Conservation (phyloP, 2,329 filamentous ascomycete species). For the Sarocladium brachiariae region DNA sequence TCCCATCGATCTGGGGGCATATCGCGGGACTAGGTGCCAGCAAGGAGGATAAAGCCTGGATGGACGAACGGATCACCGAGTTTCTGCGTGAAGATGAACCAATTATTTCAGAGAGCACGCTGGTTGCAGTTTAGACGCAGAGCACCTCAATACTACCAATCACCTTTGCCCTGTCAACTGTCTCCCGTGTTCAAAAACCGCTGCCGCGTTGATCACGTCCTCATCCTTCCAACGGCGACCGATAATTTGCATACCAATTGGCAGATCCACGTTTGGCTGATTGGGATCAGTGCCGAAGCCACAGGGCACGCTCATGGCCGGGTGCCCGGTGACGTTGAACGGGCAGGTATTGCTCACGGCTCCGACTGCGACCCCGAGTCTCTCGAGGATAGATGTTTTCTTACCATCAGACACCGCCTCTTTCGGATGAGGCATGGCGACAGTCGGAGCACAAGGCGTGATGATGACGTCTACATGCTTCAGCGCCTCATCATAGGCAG, state of each 20-base stretch:
- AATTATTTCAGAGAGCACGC: too few species aligned
- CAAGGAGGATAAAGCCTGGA: slow-evolving; percentile 22
- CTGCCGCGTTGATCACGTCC: slow-evolving; percentile 17
- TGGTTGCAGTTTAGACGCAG: too few species aligned
- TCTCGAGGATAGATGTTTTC: slow-evolving; percentile 24
- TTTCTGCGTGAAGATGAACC: too few species aligned
- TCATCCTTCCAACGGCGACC: slow-evolving; percentile 23
- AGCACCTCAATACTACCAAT: too few species aligned
- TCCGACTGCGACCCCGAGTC: slow-evolving; percentile 36
- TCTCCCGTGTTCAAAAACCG: slow-evolving; percentile 18
- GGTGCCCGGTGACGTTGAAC: slow-evolving; percentile 44
- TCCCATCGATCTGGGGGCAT: slow-evolving; percentile 31
- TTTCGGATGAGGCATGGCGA: slow-evolving; percentile 30
- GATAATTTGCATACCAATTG: slow-evolving; percentile 25
- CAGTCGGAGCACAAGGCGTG: slow-evolving; percentile 39
- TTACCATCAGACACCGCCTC: slow-evolving; percentile 19
- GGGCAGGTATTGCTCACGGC: slow-evolving; percentile 38
- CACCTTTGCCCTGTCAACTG: too few species aligned
- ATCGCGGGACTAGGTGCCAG: slow-evolving; percentile 26
- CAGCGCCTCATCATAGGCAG: slow-evolving; percentile 40
- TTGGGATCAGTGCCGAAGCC: slow-evolving; percentile 15
- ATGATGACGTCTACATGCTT: slow-evolving; percentile 39
- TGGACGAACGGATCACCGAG: slow-evolving; percentile 21
- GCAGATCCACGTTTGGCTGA: slow-evolving; percentile 15
- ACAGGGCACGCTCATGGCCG: slow-evolving; percentile 38